A percentile compares a stretch with the other conserved stretches of the same genome.
These are phyloP conservation scores for Melastoma candidum DNA, from an alignment of 441 rosid genomes.

Conservation along the genomic window DNA sequence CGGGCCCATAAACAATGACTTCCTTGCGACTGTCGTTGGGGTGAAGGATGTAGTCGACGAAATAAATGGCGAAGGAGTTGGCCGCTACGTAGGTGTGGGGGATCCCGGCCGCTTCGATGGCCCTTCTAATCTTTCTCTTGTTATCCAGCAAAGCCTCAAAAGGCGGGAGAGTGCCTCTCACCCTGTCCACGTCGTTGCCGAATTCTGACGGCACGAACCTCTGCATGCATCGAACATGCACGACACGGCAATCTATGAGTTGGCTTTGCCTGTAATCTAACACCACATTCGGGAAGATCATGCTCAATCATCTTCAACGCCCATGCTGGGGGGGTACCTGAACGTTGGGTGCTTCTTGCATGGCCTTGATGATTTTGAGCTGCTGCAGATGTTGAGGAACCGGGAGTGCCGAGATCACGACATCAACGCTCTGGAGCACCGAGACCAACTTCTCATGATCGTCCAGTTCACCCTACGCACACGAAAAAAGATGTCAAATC, in stretches of 20 bases:
- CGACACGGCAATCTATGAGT: too few species aligned
- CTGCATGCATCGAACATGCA: conserved; percentile 8
- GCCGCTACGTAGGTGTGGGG: conserved; percentile 22
- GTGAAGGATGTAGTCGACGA: conserved; percentile 22
- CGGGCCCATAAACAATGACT: conserved; percentile 19
- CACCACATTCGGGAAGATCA: too few species aligned
- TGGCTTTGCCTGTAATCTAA: too few species aligned
- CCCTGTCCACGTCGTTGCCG: conserved; percentile 32
- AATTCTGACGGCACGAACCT: conserved; percentile 39
- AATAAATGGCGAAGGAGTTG: conserved; percentile 26
- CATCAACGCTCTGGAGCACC: conserved; percentile 17
- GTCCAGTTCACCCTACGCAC: conserved; percentile 26
- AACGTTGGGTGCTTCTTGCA: conserved; percentile 33
- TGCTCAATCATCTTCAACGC: too few species aligned
- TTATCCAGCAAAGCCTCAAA: conserved; percentile 26
- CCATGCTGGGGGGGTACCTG: conserved; percentile 15
- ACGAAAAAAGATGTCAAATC: not conserved
- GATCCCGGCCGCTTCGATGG: too few species aligned
- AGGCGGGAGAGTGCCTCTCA: conserved; percentile 20
- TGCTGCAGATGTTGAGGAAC: conserved; percentile 31
- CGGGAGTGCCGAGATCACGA: conserved; percentile 34
- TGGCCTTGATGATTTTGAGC: conserved; percentile 27
- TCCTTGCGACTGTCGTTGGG: conserved; percentile 17
- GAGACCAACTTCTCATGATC: conserved; percentile 37
- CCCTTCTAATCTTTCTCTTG: conserved; percentile 25